These are phyloP conservation scores for Aeminium ludgeri DNA, from an alignment of 495 filamentous ascomycete species.

Conservation along the genomic window DNA sequence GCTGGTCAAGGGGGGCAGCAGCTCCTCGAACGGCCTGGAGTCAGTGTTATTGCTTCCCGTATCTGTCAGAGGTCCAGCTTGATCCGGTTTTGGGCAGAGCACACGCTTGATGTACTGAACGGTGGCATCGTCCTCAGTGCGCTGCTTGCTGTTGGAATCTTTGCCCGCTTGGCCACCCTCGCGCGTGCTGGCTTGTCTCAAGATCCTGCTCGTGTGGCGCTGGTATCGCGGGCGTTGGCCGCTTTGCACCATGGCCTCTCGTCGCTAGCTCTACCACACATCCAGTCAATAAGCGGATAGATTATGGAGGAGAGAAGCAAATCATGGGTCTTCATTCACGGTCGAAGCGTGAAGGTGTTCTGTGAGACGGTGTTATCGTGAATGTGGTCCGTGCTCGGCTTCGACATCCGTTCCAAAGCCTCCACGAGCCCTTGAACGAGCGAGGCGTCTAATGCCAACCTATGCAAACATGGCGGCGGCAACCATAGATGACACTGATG, in stretches of 20 bases:
- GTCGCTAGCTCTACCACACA: neutral
- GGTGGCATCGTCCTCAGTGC: slow-evolving; percentile 35
- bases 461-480: slow-evolving; percentile 28
- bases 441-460: too few relatives aligned
- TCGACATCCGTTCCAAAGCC: neutral
- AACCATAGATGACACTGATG: slow-evolving; percentile 33
- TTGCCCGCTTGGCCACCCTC: neutral
- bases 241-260: slow-evolving; percentile 1
- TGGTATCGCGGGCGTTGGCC: slow-evolving; percentile 3
- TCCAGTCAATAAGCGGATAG: too few relatives aligned
- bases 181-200: neutral
- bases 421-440: neutral
- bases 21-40: slow-evolving; percentile 48
- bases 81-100: slow-evolving; percentile 35
- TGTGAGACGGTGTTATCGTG: too few relatives aligned
- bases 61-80: slow-evolving; percentile 14
- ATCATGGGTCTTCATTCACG: too few relatives aligned
- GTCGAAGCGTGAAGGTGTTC: too few relatives aligned
- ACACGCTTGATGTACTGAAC: slow-evolving; percentile 44
- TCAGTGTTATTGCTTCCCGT: slow-evolving; percentile 15
- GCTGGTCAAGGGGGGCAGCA: slow-evolving; percentile 81
- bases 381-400: too few relatives aligned
- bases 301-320: too few relatives aligned
- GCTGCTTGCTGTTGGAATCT: neutral
- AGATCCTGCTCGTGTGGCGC: slow-evolving; percentile 3